Evolutionary conservation across 2,329 filamentous ascomycete genomes (phyloP), one percentile per base, ranked within the genome.

Genomic region (Pezicula rhizophila): DNA sequence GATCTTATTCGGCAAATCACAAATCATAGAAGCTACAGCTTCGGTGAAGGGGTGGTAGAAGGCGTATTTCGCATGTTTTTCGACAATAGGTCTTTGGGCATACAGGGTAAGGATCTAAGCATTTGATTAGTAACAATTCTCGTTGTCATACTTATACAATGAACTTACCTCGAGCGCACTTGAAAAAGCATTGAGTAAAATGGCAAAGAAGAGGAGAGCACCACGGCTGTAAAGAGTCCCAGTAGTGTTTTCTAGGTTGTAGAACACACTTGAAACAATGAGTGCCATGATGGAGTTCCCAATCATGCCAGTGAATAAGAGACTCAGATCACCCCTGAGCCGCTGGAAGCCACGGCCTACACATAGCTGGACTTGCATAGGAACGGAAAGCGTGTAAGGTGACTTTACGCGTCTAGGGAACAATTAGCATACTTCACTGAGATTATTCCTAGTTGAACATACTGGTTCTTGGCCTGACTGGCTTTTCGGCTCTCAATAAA

Each of bases 1-100:
- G 8, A 95, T 68, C 66, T 93, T 95, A 68, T 89, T 89, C 0
- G 91, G 91, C 68, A 95, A 70, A 59, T 96, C 91, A 87, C 82
- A 51, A 89, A 63, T 23, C 54, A 63, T 63, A 10, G 59, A 57
- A 2, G 54, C 55, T 20, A 51, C 25, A n/a, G 89, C 88, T 74
- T 96, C 90, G 14, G 89, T 86, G 8, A 86, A 90, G 0, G 91
- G 89, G 61, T 95, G 91, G 60, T 96, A 95, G 15, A 96, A 76
- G 15, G 90, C 89, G 64, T 95, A 96, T 50, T 86, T 82, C 48
- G 77, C 72, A 59, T 96, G 91, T 65, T 96, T 96, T 64, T 96
- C 89, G 52, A 96, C 89, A 59, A 96, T 95, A 1, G 87, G 86
- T 34, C 91, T 85, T 77, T 96, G 90, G 2, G 87, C 80, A 64